Evolutionary conservation across 176 grass and related monocot species (phyloP).

Genomic region (Hordeum marinum): DNA sequence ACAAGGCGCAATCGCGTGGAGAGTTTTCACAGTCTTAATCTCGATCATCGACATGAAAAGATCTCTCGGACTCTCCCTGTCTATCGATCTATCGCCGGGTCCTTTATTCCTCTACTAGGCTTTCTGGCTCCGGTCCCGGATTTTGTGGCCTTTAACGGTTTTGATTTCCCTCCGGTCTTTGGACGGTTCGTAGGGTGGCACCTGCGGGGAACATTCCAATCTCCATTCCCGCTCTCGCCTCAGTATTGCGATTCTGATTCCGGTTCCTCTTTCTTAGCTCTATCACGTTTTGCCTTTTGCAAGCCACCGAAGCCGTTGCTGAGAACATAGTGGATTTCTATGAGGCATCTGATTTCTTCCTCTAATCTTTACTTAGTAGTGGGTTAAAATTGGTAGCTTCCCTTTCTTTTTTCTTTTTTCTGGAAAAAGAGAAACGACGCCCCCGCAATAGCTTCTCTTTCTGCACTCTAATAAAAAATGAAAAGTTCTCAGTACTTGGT

Average conservation of each 20-base stretch:
- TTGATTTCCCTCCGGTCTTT: slow-evolving; percentile 26
- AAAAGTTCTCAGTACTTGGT: neutral
- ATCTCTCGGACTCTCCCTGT: neutral
- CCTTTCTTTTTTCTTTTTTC: too few relatives aligned
- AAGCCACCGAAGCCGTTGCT: slow-evolving; percentile 19
- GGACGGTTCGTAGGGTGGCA: slow-evolving; percentile 45
- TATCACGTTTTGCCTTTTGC: neutral
- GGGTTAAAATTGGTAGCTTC: neutral
- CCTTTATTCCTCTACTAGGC: slow-evolving; percentile 35
- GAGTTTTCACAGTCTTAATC: slow-evolving; percentile 1
- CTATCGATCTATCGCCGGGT: neutral
- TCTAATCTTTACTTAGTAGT: slow-evolving; percentile 13
- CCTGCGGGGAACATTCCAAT: slow-evolving; percentile 33
- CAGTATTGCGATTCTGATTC: slow-evolving; percentile 26
- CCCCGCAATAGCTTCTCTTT: neutral
- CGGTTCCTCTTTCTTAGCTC: neutral
- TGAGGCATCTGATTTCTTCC: slow-evolving; percentile 20
- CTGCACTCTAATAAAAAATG: neutral
- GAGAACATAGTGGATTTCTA: neutral
- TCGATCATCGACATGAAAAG: slow-evolving; percentile 33
- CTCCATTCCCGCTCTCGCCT: neutral
- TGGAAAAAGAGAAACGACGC: too few relatives aligned
- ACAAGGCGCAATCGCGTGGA: neutral
- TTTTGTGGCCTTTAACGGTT: slow-evolving; percentile 21
- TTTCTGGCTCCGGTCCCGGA: slow-evolving; percentile 17